Evolutionary conservation across 495 filamentous ascomycete genomes (phyloP).

Genomic region (Lindgomyces ingoldianus): DNA sequence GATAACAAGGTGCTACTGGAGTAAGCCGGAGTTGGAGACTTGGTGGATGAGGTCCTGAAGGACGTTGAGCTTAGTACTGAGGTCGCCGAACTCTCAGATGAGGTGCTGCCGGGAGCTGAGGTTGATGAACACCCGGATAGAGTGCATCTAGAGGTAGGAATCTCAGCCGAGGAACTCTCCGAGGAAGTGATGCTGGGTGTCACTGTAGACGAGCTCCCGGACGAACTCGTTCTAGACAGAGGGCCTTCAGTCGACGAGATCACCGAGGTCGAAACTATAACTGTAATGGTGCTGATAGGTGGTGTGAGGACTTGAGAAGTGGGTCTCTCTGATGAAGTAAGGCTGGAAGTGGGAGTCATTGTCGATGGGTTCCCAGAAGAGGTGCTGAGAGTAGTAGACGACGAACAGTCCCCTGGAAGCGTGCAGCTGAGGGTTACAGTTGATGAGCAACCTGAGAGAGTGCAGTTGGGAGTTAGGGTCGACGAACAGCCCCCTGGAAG

Average conservation of each 20-base stretch:
- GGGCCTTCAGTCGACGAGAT: too few species aligned
- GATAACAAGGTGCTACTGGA: too few species aligned
- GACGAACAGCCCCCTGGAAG: too few species aligned
- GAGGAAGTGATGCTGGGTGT: neutral
- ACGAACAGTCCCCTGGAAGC: neutral
- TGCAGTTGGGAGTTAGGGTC: neutral
- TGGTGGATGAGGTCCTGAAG: neutral
- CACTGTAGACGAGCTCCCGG: neutral
- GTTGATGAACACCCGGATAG: neutral
- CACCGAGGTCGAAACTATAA: too few species aligned
- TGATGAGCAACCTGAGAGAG: neutral
- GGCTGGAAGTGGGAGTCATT: neutral
- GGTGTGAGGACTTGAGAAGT: too few species aligned
- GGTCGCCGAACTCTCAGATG: neutral
- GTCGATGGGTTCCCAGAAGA: neutral
- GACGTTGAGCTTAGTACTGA: neutral
- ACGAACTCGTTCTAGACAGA: too few species aligned
- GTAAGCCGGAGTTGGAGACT: too few species aligned
- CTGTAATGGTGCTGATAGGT: too few species aligned
- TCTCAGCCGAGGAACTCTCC: neutral
- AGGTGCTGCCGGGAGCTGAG: neutral
- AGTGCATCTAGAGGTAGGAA: neutral
- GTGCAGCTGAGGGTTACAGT: neutral
- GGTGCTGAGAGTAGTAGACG: neutral
- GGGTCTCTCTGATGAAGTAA: neutral